Evolutionary conservation across 2,329 filamentous ascomycete species (phyloP), one percentile per base, ranked within the genome.

Genomic region (Dothideomycetes sp.): DNA sequence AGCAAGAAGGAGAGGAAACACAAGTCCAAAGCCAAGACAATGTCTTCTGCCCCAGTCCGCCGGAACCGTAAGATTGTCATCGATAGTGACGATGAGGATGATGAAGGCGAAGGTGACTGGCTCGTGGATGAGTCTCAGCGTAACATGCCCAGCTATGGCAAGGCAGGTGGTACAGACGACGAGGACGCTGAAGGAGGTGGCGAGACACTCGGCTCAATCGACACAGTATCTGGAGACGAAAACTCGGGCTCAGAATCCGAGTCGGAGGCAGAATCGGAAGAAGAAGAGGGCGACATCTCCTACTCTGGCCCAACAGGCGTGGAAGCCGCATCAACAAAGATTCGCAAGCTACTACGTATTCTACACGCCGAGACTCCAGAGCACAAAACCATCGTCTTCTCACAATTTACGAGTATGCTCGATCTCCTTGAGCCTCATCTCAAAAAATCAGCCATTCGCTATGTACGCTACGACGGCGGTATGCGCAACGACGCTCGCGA

Each of bases 321-420:
- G 3, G 30, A 35, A 8, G 30, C 20, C 1, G 37, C 24, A 39
- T 98, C 91, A 0, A 89, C 91, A 52, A 98, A 98, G 67, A 93
- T 98, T 54, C 80, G 82, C 31, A 80, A 91, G 52, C 73, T 96
- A 15, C 74, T 94, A 55, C 71, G 78, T 46, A 84, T 98, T 37
- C 74, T 98, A 7, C 74, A 79, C 48, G 76, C 76, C 31, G 91
- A 98, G 61, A 79, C 80, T 0, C 67, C 72, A 2, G 71, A 86
- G 45, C 85, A 94, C 71, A 98, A 98, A 59, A 94, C 94, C 57
- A 98, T 98, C 54, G 87, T 98, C 48, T 98, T 98, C 64, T 94
- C 87, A 1, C 86, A 96, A 54, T 98, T 98, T 64, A 98, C 91
- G 0, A 91, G 86, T 1, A 98, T 98, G 91, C 78, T 98, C 32